Conservation (phyloP, 495 filamentous ascomycete species). For the Neurospora sp. region DNA sequence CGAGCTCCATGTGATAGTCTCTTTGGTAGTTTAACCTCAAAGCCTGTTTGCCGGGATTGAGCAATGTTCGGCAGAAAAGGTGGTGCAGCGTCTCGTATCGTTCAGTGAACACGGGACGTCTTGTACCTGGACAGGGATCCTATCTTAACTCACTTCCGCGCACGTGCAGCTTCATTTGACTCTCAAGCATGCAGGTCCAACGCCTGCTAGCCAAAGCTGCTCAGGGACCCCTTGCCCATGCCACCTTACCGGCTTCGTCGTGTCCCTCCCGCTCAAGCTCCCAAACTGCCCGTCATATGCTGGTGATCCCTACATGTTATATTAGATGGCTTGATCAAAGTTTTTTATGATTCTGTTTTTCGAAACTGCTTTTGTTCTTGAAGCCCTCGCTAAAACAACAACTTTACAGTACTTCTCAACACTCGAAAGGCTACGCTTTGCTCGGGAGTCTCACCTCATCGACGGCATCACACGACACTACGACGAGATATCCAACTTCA, state of each 20-base stretch:
- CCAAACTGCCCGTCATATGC: background rate
- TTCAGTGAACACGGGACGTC: background rate
- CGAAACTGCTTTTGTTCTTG: conserved; percentile 1
- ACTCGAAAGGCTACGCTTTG: conserved; percentile 53
- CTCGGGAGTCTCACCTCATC: conserved; percentile 35
- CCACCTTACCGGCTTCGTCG: background rate
- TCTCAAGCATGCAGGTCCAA: conserved; percentile 21
- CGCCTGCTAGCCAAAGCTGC: conserved; percentile 9
- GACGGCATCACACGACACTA: conserved; percentile 33
- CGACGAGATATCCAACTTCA: conserved; percentile 32
- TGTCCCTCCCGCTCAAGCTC: background rate
- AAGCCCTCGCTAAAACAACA: conserved; percentile 9
- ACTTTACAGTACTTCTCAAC: conserved; percentile 54
- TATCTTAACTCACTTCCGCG: background rate
- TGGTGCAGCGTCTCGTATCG: background rate
- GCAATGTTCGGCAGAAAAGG: background rate
- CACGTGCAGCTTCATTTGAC: conserved; percentile 14
- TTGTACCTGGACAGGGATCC: background rate
- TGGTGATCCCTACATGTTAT: background rate
- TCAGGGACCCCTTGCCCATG: conserved; percentile 9
- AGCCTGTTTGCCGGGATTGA: background rate
- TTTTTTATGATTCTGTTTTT: background rate
- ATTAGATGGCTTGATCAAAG: background rate
- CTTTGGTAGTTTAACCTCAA: background rate
- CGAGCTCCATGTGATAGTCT: background rate